Base-by-base conservation (phyloP, 495 filamentous ascomycete genomes). In the Elaphomyces granulatus region DNA sequence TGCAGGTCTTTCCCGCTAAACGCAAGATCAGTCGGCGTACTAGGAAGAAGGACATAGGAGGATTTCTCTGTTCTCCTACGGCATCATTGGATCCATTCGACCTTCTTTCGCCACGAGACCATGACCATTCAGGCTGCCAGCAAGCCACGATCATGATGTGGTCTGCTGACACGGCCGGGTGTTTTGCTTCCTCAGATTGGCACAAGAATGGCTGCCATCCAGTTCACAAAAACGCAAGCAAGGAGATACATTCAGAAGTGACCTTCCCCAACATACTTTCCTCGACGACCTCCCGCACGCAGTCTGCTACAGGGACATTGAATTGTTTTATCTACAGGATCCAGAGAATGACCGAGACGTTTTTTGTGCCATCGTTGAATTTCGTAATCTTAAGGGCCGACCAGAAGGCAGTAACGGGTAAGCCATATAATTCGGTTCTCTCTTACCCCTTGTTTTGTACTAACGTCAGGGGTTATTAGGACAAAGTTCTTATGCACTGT, bases 401-500 rank as follows among this genome's bases (percentile, higher is more conserved):
- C 51, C 37, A 15, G 51, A 56, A 45, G 51, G 46, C 15, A 32
- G 46, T 42, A 37, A 56, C 47, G 16, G 51, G 43, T 56, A n/a
- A n/a, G n/a, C n/a, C n/a, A n/a, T n/a, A n/a, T n/a, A n/a, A n/a
- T n/a, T n/a, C n/a, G n/a, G n/a, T n/a, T n/a, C n/a, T n/a, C n/a
- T n/a, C n/a, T n/a, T n/a, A n/a, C n/a, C n/a, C n/a, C n/a, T n/a
- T n/a, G n/a, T n/a, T n/a, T n/a, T n/a, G n/a, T n/a, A n/a, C n/a
- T n/a, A n/a, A n/a, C n/a, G n/a, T n/a, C n/a, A n/a, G n/a, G n/a
- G n/a, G n/a, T n/a, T n/a, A n/a, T n/a, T n/a, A n/a, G n/a, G n/a
- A n/a, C n/a, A 59, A 56, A 37, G 56, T 59, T 26, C 56, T 57
- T 36, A 55, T 60, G 42, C 38, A 60, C 12, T 36, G 54, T 23